A percentile compares a stretch with the other conserved stretches of the same genome.
Conservation (phyloP, 2,329 filamentous ascomycete species). For the Xylariaceae sp. region DNA sequence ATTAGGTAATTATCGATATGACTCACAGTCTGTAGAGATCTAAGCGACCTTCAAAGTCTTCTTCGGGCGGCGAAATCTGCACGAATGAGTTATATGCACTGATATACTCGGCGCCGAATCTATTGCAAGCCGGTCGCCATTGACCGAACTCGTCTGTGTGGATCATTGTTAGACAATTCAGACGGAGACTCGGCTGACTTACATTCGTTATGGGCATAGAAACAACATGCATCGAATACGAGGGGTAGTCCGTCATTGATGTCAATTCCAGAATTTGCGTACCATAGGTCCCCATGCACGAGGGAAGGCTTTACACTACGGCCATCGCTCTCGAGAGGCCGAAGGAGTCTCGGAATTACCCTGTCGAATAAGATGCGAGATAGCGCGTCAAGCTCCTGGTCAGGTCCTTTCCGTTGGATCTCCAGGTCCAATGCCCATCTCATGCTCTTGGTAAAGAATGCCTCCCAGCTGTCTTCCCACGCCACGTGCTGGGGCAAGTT, state of each 20-base stretch:
- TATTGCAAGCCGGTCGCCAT: neutral
- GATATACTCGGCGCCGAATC: neutral
- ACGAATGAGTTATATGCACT: neutral
- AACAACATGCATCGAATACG: neutral
- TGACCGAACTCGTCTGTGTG: neutral
- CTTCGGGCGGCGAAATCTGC: neutral
- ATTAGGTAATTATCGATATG: neutral
- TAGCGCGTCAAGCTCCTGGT: neutral
- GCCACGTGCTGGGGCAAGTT: neutral
- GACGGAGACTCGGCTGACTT: neutral
- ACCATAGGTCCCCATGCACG: neutral
- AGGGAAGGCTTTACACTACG: neutral
- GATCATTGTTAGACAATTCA: neutral
- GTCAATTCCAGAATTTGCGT: neutral
- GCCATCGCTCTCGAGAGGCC: neutral
- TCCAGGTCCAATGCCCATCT: neutral
- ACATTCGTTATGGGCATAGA: neutral
- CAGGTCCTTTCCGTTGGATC: neutral
- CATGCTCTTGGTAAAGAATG: neutral
- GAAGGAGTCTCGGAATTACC: neutral
- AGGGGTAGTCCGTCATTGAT: neutral
- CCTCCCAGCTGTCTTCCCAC: neutral
- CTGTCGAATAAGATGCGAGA: neutral
- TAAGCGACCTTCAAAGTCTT: neutral
- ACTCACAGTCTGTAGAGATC: neutral